Evolutionary conservation across 805 yeast genomes (phyloP).

Genomic region (Monosporozyma servazzii): DNA sequence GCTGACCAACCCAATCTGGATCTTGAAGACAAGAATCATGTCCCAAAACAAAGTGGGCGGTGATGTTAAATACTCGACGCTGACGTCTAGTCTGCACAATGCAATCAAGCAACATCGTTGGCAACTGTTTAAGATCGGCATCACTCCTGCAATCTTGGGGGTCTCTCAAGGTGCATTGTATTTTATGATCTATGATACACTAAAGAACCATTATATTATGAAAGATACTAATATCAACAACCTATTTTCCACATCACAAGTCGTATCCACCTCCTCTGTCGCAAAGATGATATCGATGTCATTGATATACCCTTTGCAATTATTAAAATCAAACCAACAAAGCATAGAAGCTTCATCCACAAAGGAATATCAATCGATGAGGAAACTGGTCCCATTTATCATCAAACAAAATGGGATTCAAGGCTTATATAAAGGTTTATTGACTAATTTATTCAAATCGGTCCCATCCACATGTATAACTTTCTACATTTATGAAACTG

Average conservation of each 20-base stretch:
- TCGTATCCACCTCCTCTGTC: slow-evolving; percentile 53
- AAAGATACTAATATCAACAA: slow-evolving; percentile 5
- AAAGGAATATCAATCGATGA: slow-evolving; percentile 18
- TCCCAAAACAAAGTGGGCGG: slow-evolving; percentile 32
- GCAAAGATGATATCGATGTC: slow-evolving; percentile 64
- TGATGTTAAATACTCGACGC: slow-evolving; percentile 38
- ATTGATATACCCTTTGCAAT: slow-evolving; percentile 75
- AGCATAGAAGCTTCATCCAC: slow-evolving; percentile 27
- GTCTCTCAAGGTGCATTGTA: slow-evolving; percentile 88
- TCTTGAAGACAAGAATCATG: slow-evolving; percentile 79
- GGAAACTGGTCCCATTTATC: slow-evolving; percentile 33
- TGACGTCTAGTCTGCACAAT: slow-evolving; percentile 43
- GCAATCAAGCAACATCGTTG: slow-evolving; percentile 50
- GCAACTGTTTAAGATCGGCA: slow-evolving; percentile 60
- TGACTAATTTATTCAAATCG: slow-evolving; percentile 70
- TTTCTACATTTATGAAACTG: slow-evolving; percentile 71
- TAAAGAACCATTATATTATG: slow-evolving; percentile 36
- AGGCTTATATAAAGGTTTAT: slow-evolving; percentile 79
- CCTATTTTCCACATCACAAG: slow-evolving; percentile 37
- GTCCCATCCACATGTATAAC: slow-evolving; percentile 92
- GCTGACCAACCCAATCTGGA: slow-evolving; percentile 92
- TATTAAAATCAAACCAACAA: slow-evolving; percentile 70
- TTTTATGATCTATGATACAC: slow-evolving; percentile 72
- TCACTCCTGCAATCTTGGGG: slow-evolving; percentile 64
- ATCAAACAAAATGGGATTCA: slow-evolving; percentile 42